A percentile compares a stretch with the other conserved stretches of the same genome.
Conservation (phyloP, 371 early-diverging fungal genomes). For the Entomophthora muscae region DNA sequence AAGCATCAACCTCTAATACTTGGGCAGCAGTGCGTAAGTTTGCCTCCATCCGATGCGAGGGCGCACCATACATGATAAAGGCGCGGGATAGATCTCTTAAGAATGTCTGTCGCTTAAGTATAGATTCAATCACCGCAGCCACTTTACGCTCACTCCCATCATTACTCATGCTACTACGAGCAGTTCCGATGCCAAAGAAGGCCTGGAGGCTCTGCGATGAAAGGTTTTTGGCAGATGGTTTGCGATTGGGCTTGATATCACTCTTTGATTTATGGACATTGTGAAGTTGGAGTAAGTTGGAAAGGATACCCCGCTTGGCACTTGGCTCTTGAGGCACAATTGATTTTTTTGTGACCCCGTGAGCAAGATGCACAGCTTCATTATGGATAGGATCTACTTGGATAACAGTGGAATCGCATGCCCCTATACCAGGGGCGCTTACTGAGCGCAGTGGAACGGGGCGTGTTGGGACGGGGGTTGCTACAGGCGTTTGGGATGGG, state of each 20-base stretch:
- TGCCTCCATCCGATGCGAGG: conserved; percentile 36
- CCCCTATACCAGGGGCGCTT: not conserved
- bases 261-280: not conserved
- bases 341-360: not conserved
- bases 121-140: conserved; percentile 24
- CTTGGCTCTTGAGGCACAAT: not conserved
- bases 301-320: not conserved
- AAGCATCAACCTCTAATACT: conserved; percentile 42
- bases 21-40: conserved; percentile 26
- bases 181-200: conserved; percentile 3
- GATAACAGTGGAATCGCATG: not conserved
- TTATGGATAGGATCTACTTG: not conserved
- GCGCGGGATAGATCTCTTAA: conserved; percentile 28
- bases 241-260: not conserved
- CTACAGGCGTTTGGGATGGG: not conserved
- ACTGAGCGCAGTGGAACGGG: not conserved
- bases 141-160: conserved; percentile 6
- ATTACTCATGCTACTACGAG: not conserved
- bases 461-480: not conserved
- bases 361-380: not conserved
- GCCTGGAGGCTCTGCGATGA: not conserved
- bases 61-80: conserved; percentile 34
- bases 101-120: conserved; percentile 38
- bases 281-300: conserved; percentile 3
- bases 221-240: not conserved